Base-by-base conservation (phyloP, 1,284 basidiomycete genomes). In the Tremellales sp. region DNA sequence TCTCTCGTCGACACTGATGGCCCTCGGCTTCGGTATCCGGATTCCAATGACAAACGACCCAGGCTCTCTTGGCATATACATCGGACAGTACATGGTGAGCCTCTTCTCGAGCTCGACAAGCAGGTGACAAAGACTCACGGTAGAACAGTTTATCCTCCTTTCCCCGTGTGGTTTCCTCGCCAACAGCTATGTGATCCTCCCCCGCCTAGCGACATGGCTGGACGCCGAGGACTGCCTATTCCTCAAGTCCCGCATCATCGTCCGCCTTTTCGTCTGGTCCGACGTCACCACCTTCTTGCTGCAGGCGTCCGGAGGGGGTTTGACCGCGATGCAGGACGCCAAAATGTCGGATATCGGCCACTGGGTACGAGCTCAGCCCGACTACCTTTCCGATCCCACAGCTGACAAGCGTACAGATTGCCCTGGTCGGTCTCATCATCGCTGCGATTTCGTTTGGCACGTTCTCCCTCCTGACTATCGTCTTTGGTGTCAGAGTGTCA, bases 81-180 rank as follows among this genome's bases (percentile, higher is more conserved):
- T 83, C 45, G 72, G 72, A 0, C 78, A 81, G 60, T 81, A 83
- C 51, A 64, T 84, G 17, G 79, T 84, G 51, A 76, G 61, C 55
- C 12, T 19, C 23, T 29, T 10, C 23, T 17, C 17, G 15, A 11
- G 13, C 25, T 12, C 15, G 13, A 43, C 22, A 6, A 43, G 33
- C 12, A 41, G n/a, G 13, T 2, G 10, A 43, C n/a, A 13, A 3
- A 12, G 19, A 35, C n/a, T 46, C 21, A 19, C 17, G 40, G n/a
- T 15, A 5, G 29, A n/a, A 6, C 17, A 63, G 65, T 51, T 62
- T 43, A 56, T 57, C 3, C 51, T 69, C 5, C 54, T 67, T 23
- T 56, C 80, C 75, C 84, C 85, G 4, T 86, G 85, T 59, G 83
- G 82, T n/a, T 86, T 86, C 74, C 83, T 87, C 54, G 85, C 85